Base-by-base conservation (phyloP, 2,329 filamentous ascomycete genomes). In the Colletotrichum orchidophilum region DNA sequence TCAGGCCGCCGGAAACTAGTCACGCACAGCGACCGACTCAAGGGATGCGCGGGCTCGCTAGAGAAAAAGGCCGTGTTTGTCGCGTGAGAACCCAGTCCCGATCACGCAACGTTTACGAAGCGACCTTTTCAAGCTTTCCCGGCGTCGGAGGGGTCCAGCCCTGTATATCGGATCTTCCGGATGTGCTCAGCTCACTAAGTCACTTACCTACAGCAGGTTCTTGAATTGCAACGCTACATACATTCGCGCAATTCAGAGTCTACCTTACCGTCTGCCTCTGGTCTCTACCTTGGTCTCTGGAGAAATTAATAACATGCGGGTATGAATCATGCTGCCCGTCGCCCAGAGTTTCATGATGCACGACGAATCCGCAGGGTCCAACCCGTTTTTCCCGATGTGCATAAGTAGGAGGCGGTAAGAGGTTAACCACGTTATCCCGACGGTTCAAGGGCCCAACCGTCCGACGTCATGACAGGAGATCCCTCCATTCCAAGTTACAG, bases 161-260 rank as follows among this genome's bases (percentile, higher is more conserved):
- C 7, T 42, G 31, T 6, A 31, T 61, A 46, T 35, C 67, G 63
- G 67, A 61, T 66, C 31, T 61, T 58, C 66, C 63, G 63, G 67
- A 26, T 24, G 26, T 52, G n/a, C 31, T 24, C 27, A 15, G 11
- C n/a, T 24, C 33, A 33, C 18, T 33, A 7, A 21, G 31, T 57
- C 54, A 24, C 2, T 57, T 35, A 29, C 18, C 39, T 42, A 42
- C 18, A 18, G n/a, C 39, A n/a, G 8, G n/a, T 42, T 42, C 39
- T 42, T 18, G 18, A 42, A 18, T 42, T 18, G 39, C 39, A 42
- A 42, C 39, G 39, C 18, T n/a, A 42, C 39, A n/a, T 1, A 18
- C 39, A 11, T 21, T 12, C 5, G 13, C 11, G n/a, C n/a, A n/a
- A n/a, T n/a, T n/a, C n/a, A n/a, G n/a, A n/a, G n/a, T n/a, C n/a